Conservation (phyloP, 495 filamentous ascomycete species). For the Podospora pseudopauciseta region DNA sequence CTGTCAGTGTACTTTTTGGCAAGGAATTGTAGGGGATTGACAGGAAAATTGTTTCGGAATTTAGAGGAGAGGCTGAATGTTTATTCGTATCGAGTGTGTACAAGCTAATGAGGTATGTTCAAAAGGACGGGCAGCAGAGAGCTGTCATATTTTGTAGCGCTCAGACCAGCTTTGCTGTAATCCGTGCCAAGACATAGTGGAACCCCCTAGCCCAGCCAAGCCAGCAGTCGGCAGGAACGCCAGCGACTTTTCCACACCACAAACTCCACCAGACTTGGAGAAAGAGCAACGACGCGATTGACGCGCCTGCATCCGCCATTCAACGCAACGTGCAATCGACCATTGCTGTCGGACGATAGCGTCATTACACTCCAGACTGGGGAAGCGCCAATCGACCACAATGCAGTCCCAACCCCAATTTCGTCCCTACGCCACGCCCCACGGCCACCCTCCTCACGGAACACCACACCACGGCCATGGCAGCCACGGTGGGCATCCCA, state of each 20-base stretch:
- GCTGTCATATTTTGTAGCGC: too few relatives aligned
- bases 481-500: neutral
- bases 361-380: neutral
- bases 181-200: neutral
- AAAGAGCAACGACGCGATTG: conserved; percentile 28
- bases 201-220: neutral
- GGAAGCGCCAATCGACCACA: conserved; percentile 19
- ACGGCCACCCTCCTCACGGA: conserved; percentile 18
- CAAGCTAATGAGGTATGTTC: too few relatives aligned
- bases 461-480: neutral
- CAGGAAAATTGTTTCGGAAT: neutral
- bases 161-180: too few relatives aligned
- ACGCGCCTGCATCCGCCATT: conserved; percentile 16
- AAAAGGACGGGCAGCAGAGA: too few relatives aligned
- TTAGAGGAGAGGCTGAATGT: neutral
- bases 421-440: conserved; percentile 45
- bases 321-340: neutral
- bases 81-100: too few relatives aligned
- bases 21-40: neutral
- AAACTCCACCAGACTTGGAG: conserved; percentile 20
- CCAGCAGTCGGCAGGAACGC: neutral
- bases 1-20: neutral
- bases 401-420: conserved; percentile 46
- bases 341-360: conserved; percentile 13
- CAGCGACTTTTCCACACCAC: conserved; percentile 3